Evolutionary conservation across 352 stramenopile genomes (phyloP), one percentile per base, ranked within the genome.

Genomic region (Vaucheria bursata): DNA sequence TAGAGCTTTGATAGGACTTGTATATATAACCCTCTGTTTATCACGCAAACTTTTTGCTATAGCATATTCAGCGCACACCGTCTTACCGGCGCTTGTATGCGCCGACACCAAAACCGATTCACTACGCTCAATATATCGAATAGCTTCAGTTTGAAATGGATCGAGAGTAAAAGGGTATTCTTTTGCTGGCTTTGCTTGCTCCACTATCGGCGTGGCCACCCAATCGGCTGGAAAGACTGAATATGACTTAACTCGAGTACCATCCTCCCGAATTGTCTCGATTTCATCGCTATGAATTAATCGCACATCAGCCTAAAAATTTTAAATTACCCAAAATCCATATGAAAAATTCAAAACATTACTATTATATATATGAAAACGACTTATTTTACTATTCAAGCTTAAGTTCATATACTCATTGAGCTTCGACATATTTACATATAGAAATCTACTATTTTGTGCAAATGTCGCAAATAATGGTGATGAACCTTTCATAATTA

Each of bases 1-100:
- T 69, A 99, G 85, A 39, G 95, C 97, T 82, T 99, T 99, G 88
- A 99, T 99, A 3, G 97, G 97, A 67, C 93, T 98, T 29, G 97
- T 99, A 88, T 99, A 99, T 45, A 99, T 96, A 4, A 98, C 95
- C 39, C 96, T 90, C 79, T 98, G 89, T 53, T 89, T 87, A 75
- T 95, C 88, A 35, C 89, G 86, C 0, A 95, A 75, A 52, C 93
- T 95, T 87, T 97, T 98, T 71, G 96, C 96, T 77, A 99, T 98
- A 1, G 96, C 96, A 84, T 99, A 99, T 85, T 99, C 96, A 25
- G 96, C 96, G 29, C 97, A 91, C 0, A 93, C 88, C 4, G 85
- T 89, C 83, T 98, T 99, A 65, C 96, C 95, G 0, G 95, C 95
- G 38, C 92, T 98, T 1, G 96, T 99, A 82, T 99, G 96, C 0